Evolutionary conservation across 192 early-diverging fungal species (phyloP).

Genomic region (Chytriomyces confervae): DNA sequence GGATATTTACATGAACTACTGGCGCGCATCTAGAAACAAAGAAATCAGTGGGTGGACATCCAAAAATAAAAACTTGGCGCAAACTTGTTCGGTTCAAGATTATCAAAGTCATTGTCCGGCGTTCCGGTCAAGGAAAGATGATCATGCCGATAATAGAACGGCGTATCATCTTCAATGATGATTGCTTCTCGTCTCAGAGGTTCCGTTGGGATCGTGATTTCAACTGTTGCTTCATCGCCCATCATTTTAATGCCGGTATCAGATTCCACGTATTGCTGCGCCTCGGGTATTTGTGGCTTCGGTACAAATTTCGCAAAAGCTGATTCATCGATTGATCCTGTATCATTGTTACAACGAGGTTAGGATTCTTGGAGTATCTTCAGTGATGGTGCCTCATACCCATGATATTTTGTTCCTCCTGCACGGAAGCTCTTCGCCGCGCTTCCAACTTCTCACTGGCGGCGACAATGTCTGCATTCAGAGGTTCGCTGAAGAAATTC

Average conservation of each 20-base stretch:
- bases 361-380: background rate
- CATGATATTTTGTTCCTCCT: constrained; percentile 13
- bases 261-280: background rate
- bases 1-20: constrained; percentile 55
- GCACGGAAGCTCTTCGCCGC: background rate
- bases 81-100: constrained; percentile 24
- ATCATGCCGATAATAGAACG: constrained; percentile 11
- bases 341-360: background rate
- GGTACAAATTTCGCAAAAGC: constrained; percentile 4
- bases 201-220: background rate
- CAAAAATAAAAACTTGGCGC: constrained; percentile 19
- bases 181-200: background rate
- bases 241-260: constrained; percentile 11
- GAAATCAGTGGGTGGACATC: background rate
- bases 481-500: too few relatives aligned
- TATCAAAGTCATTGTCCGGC: background rate
- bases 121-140: constrained; percentile 26
- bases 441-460: background rate
- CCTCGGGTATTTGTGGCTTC: background rate
- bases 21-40: constrained; percentile 7
- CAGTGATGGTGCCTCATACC: background rate
- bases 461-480: too few relatives aligned
- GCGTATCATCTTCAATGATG: constrained; percentile 12
- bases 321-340: constrained; percentile 42
- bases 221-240: constrained; percentile 10